Evolutionary conservation across 257 asterid genomes (phyloP).

Genomic region (Avicennia marina): DNA sequence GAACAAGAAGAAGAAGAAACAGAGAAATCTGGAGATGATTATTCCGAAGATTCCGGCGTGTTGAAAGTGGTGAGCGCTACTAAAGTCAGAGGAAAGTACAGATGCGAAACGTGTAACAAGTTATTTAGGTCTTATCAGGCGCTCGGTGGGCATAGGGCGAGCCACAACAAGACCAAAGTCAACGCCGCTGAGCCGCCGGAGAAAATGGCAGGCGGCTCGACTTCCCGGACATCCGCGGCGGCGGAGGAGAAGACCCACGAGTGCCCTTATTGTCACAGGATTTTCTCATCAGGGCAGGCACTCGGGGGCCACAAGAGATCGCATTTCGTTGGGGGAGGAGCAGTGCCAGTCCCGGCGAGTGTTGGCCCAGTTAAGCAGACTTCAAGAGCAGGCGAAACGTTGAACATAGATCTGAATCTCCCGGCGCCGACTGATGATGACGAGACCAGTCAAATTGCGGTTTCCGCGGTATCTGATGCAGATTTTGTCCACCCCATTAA

Average conservation of each 20-base stretch:
- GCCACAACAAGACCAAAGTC: slow-evolving; percentile 65
- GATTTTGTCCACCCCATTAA: slow-evolving; percentile 24
- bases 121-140: slow-evolving; percentile 81
- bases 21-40: slow-evolving; percentile 14
- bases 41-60: slow-evolving; percentile 26
- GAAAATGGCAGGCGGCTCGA: slow-evolving; percentile 1
- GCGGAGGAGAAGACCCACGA: slow-evolving; percentile 52
- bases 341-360: slow-evolving; percentile 20
- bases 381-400: slow-evolving; percentile 30
- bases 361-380: slow-evolving; percentile 7
- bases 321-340: slow-evolving; percentile 46
- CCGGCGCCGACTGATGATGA: slow-evolving; percentile 73
- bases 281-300: slow-evolving; percentile 85
- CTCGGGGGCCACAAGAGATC: slow-evolving; percentile 94
- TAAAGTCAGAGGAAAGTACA: slow-evolving; percentile 50
- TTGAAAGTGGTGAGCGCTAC: slow-evolving; percentile 24
- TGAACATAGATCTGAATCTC: slow-evolving; percentile 74
- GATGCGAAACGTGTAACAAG: slow-evolving; percentile 72
- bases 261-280: slow-evolving; percentile 73
- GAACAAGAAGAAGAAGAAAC: slow-evolving; percentile 17
- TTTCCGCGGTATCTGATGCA: slow-evolving; percentile 57
- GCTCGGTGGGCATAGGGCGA: slow-evolving; percentile 89
- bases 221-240: no score
- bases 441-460: slow-evolving; percentile 50
- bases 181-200: background rate